Evolutionary conservation across 192 early-diverging fungal species (phyloP).

Genomic region (Gaertneriomyces semiglobifer): DNA sequence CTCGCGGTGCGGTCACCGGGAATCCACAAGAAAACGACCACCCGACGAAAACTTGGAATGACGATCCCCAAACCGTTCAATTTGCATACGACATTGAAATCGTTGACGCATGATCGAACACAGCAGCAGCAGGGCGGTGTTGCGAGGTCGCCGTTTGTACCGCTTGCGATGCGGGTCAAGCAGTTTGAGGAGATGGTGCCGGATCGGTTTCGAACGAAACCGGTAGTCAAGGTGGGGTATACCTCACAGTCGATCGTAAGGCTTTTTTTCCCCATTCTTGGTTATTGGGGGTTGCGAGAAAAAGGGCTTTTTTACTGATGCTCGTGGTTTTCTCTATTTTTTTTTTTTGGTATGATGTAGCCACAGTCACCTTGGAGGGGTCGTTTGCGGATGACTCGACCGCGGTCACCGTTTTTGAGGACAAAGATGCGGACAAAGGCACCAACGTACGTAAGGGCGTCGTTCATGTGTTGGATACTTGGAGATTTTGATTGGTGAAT

Average conservation of each 20-base stretch:
- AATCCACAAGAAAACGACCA: slow-evolving; percentile 26
- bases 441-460: slow-evolving; percentile 25
- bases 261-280: background rate
- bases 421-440: slow-evolving; percentile 43
- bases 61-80: slow-evolving; percentile 54
- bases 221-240: background rate
- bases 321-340: background rate
- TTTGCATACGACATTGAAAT: slow-evolving; percentile 26
- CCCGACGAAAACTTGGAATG: slow-evolving; percentile 29
- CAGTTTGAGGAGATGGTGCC: slow-evolving; percentile 32
- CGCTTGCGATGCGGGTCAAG: slow-evolving; percentile 39
- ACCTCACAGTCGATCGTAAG: background rate
- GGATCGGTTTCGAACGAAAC: slow-evolving; percentile 30
- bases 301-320: slow-evolving; percentile 13
- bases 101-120: slow-evolving; percentile 5
- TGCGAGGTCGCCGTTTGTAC: slow-evolving; percentile 44
- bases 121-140: background rate
- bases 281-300: background rate
- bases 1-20: slow-evolving; percentile 15
- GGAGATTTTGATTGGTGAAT: background rate
- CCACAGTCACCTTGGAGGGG: slow-evolving; percentile 17
- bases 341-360: background rate
- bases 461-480: background rate
- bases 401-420: slow-evolving; percentile 41
- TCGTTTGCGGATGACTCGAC: slow-evolving; percentile 35